A percentile compares a stretch with the other conserved stretches of the same genome.
phyloP scores from a whole-genome alignment of 192 early-diverging fungal species.

The Funneliformis geosporum region DNA sequence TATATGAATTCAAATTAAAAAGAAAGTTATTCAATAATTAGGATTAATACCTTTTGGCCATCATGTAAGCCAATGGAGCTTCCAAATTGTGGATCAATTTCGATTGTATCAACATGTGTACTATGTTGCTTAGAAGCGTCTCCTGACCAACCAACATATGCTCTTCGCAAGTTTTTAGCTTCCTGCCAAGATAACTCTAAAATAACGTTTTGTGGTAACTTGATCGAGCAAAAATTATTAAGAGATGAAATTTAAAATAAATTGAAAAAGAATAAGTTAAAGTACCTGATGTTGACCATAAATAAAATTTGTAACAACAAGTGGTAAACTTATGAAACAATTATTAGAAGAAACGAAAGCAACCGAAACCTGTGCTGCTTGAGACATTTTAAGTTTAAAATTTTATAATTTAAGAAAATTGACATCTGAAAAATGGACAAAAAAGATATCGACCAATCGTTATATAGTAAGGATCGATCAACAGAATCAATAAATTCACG shows the following conservation, averaged over 20 bases:
- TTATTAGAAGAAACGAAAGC: not conserved
- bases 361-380: not conserved
- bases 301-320: not conserved
- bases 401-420: no score
- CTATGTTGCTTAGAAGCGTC: slow-evolving; percentile 14
- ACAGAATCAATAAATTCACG: no score
- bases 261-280: no score
- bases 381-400: not conserved
- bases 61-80: slow-evolving; percentile 62
- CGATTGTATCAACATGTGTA: slow-evolving; percentile 49
- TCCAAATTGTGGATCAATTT: slow-evolving; percentile 74
- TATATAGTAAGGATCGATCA: no score
- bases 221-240: not conserved
- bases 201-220: slow-evolving; percentile 64
- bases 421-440: no score
- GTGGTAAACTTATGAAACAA: slow-evolving; percentile 13
- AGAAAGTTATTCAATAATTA: not conserved
- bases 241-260: no score
- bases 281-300: slow-evolving; percentile 8
- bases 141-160: slow-evolving; percentile 71
- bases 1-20: not conserved
- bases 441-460: no score
- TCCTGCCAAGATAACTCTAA: slow-evolving; percentile 55
- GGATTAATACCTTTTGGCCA: slow-evolving; percentile 54
- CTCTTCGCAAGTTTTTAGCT: slow-evolving; percentile 37